phyloP scores from a whole-genome alignment of 2,329 filamentous ascomycete genomes.

The Cercospora sesami region DNA sequence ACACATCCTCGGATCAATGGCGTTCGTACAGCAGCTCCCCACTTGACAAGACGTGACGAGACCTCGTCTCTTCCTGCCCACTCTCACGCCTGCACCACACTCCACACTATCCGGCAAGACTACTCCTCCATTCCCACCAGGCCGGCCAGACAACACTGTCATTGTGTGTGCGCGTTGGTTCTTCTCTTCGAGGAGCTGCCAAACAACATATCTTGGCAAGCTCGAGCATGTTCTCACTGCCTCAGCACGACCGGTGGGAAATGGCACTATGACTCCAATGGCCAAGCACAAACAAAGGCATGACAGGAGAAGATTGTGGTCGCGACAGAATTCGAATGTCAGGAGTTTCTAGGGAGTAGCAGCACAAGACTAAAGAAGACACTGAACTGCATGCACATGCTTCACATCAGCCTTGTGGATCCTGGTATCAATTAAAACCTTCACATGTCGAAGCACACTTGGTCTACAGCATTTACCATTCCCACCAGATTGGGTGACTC shows the following conservation, averaged over 20 bases:
- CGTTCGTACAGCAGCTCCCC: neutral
- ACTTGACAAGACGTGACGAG: neutral
- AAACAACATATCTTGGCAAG: neutral
- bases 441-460: neutral
- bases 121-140: neutral
- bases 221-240: neutral
- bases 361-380: neutral
- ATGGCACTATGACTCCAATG: neutral
- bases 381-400: neutral
- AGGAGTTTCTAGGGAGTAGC: neutral
- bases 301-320: neutral
- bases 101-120: neutral
- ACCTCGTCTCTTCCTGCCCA: neutral
- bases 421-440: neutral
- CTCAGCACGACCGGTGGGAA: neutral
- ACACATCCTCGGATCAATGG: slow-evolving; percentile 7
- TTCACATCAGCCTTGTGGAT: neutral
- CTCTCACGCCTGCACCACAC: neutral
- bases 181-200: neutral
- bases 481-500: neutral
- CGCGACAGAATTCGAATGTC: neutral
- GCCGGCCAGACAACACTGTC: neutral
- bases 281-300: neutral
- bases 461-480: neutral
- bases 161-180: neutral